Base-by-base conservation (phyloP, 495 filamentous ascomycete genomes). In the Hypoxylon cercidicola region DNA sequence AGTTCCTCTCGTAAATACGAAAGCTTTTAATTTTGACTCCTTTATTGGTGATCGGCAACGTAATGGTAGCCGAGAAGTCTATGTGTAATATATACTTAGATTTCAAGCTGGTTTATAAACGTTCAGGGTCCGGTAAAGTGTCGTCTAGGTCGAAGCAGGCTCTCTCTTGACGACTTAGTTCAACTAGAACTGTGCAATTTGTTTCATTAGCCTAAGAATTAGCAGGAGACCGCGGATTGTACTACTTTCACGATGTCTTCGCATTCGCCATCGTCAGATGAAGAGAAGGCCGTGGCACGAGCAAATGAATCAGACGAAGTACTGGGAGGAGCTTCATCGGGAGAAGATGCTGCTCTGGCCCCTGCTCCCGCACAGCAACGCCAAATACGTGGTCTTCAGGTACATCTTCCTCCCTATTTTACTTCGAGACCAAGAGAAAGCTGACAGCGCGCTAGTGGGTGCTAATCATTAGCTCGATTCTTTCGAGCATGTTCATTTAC, bases 401-500 rank as follows among this genome's bases (percentile, higher is more conserved):
- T 40, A 32, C 3, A 40, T 40, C 15, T 40, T 15, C 37, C 13
- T 37, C 10, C 9, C 13, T 7, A 40, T 16, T 9, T 40, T 16
- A 4, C 37, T 40, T 16, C 37, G 37, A 16, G 13, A 35, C 34
- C 34, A 13, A 2, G 34, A 11, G 12, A 16, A 40, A 40, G 37
- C 37, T 40, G 37, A 40, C 37, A 40, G 9, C 13, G 2, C 1
- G 37, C 13, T 40, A 34, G 43, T 80, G 78, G 78, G 32, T 69
- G 20, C 63, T 81, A 3, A 71, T 83, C 19, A 73, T 81, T 28
- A 9, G 77, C 28, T 74, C 81, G 1, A 78, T 85, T 25, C 63
- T 81, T 3, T 78, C 78, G 4, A 77, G 78, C 0, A 77, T 70
- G 3, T 83, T 87, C 55, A 72, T 86, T 0, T 86, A 80, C 47